Conservation (phyloP, 768 basidiomycete species). For the Cyathus striatus region DNA sequence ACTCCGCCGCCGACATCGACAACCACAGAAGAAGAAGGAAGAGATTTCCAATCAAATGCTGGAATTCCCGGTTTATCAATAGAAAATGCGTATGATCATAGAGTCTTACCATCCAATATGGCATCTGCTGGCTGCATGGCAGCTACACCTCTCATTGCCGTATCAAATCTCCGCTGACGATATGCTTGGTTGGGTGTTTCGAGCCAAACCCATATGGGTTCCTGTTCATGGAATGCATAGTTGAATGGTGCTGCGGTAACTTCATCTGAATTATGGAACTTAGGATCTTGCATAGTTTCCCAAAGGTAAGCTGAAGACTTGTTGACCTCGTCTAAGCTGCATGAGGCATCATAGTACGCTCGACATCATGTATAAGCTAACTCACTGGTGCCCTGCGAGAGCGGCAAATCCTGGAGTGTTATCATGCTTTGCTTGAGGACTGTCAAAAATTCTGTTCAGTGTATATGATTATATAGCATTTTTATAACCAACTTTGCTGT, state of each 20-base stretch:
- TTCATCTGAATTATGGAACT: background rate
- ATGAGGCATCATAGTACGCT: background rate
- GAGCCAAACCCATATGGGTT: conserved; percentile 14
- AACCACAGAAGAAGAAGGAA: conserved; percentile 22
- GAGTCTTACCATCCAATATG: conserved; percentile 9
- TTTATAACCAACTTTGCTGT: conserved; percentile 14
- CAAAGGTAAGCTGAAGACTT: background rate
- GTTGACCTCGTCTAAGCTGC: background rate
- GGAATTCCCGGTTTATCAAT: background rate
- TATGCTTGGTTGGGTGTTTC: conserved; percentile 10
- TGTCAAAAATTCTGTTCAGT: too few relatives aligned
- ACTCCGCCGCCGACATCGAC: conserved; percentile 51
- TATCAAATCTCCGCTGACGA: conserved; percentile 13
- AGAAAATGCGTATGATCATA: too few relatives aligned
- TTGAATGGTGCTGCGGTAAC: background rate
- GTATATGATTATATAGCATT: background rate
- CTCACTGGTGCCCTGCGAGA: background rate
- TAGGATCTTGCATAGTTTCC: background rate
- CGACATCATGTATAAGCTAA: background rate
- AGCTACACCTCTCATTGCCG: conserved; percentile 16
- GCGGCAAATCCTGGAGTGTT: background rate
- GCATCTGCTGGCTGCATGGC: conserved; percentile 10
- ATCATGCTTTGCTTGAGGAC: background rate
- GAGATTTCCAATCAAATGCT: conserved; percentile 43
- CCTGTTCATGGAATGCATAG: conserved; percentile 3